phyloP scores from a whole-genome alignment of 208 protist genomes.

The Angomonas deanei region DNA sequence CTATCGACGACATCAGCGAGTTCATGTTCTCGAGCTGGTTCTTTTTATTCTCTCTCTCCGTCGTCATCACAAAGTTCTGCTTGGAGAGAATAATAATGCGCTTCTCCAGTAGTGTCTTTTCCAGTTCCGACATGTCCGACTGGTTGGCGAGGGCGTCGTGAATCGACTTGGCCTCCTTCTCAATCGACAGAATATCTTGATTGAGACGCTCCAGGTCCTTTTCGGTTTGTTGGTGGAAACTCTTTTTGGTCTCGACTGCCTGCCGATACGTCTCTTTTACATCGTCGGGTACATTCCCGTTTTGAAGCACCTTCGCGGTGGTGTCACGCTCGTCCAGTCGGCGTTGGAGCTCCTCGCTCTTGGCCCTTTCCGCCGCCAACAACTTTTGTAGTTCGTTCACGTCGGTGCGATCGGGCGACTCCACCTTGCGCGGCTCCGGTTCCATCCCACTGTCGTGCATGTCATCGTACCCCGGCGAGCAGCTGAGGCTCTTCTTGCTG shows the following conservation, averaged over 20 bases:
- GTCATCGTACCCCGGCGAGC: neutral
- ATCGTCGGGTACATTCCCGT: neutral
- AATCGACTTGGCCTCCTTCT: neutral
- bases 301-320: neutral
- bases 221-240: neutral
- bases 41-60: neutral
- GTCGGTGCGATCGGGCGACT: neutral
- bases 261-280: neutral
- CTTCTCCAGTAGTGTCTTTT: constrained; percentile 4
- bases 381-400: neutral
- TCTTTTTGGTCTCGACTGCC: neutral
- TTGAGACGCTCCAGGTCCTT: neutral
- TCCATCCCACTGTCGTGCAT: neutral
- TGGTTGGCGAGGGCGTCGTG: neutral
- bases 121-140: neutral
- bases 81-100: constrained; percentile 7
- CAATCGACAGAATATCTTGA: neutral
- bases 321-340: neutral
- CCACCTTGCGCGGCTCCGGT: too few species aligned
- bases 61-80: neutral
- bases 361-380: neutral
- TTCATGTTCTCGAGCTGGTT: constrained; percentile 4
- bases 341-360: neutral
- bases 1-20: neutral
- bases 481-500: neutral